A percentile compares a stretch with the other conserved stretches of the same genome.
Evolutionary conservation across 768 basidiomycete species (phyloP).

Genomic region (Boletus insuetus): DNA sequence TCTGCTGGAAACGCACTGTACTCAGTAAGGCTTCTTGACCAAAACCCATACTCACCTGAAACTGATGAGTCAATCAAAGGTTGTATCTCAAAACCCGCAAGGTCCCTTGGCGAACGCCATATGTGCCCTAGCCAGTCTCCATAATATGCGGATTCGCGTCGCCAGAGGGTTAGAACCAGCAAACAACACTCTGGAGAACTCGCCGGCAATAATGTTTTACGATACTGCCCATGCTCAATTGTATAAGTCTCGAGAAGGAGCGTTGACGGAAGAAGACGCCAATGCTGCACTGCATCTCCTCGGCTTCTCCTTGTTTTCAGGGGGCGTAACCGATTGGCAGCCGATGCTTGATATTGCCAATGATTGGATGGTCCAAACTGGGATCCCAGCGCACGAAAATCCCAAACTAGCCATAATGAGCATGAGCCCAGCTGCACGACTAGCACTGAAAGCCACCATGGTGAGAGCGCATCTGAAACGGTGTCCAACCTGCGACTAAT

Average conservation of each 20-base stretch:
- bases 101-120: constrained; percentile 72
- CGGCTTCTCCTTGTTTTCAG: constrained; percentile 68
- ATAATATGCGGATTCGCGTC: constrained; percentile 59
- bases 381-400: constrained; percentile 61
- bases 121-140: constrained; percentile 72
- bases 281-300: constrained; percentile 77
- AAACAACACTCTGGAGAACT: constrained; percentile 50
- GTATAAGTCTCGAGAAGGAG: constrained; percentile 50
- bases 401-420: constrained; percentile 55
- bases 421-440: constrained; percentile 52
- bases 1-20: constrained; percentile 62
- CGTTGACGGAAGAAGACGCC: constrained; percentile 66
- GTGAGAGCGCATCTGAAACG: constrained; percentile 43
- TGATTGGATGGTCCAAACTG: constrained; percentile 73
- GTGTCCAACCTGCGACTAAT: constrained; percentile 10
- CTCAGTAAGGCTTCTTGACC: constrained; percentile 45
- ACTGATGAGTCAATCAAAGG: constrained; percentile 24
- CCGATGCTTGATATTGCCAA: constrained; percentile 65
- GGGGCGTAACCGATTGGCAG: constrained; percentile 68
- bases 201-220: constrained; percentile 62
- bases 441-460: constrained; percentile 68
- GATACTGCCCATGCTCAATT: constrained; percentile 67
- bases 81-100: constrained; percentile 61
- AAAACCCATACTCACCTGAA: constrained; percentile 1
- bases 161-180: constrained; percentile 60